Evolutionary conservation across 768 basidiomycete species (phyloP).

Genomic region (Amanita exitialis): DNA sequence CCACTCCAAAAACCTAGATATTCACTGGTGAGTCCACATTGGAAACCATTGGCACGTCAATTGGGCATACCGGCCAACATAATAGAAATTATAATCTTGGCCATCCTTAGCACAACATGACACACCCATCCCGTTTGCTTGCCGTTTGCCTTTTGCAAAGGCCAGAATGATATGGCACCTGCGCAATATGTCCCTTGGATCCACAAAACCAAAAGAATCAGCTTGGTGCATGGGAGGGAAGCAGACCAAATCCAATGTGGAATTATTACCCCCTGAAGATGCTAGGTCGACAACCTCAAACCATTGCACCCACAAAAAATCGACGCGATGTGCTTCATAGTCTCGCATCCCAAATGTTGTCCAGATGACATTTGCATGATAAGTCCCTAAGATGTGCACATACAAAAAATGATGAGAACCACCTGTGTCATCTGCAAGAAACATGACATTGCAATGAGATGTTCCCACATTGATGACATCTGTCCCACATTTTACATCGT

Average conservation of each 20-base stretch:
- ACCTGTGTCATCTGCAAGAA: slow-evolving; percentile 8
- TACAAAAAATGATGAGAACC: slow-evolving; percentile 14
- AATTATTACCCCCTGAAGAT: too few species aligned
- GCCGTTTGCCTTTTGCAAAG: slow-evolving; percentile 15
- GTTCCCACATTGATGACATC: slow-evolving; percentile 24
- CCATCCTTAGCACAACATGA: slow-evolving; percentile 7
- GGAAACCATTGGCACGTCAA: neutral
- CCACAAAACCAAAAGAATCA: slow-evolving; percentile 31
- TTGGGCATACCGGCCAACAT: slow-evolving; percentile 20
- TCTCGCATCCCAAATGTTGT: too few species aligned
- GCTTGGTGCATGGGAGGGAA: slow-evolving; percentile 14
- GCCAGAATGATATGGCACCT: slow-evolving; percentile 30
- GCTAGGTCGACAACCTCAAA: too few species aligned
- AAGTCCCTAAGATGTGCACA: slow-evolving; percentile 23
- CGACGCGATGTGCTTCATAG: too few species aligned
- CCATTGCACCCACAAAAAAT: too few species aligned
- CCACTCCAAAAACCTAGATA: neutral
- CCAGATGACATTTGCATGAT: too few species aligned
- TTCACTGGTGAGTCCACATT: neutral
- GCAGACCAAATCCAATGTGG: too few species aligned
- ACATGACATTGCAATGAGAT: slow-evolving; percentile 19
- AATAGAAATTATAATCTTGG: too few species aligned
- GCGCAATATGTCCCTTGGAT: slow-evolving; percentile 27
- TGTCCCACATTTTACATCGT: slow-evolving; percentile 25
- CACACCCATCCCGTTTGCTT: slow-evolving; percentile 6